Evolutionary conservation across 176 grass and related monocot genomes (phyloP).

Genomic region (Aegilops sharonensis): DNA sequence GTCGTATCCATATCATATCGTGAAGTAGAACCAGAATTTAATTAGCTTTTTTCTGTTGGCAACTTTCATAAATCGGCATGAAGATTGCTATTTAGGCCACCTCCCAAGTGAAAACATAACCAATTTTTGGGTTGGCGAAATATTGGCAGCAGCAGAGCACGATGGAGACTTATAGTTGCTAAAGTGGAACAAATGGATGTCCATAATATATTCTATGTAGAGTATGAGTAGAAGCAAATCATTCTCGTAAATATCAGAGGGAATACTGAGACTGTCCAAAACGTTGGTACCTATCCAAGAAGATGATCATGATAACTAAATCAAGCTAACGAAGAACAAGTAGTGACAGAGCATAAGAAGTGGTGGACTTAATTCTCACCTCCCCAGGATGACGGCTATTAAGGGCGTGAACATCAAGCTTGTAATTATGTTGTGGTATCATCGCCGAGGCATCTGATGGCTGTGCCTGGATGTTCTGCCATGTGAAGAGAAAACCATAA

Average conservation of each 20-base stretch:
- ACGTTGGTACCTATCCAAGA: not conserved
- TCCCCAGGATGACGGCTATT: constrained; percentile 86
- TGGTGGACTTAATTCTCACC: constrained; percentile 41
- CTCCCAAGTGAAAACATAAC: not conserved
- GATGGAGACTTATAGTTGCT: not conserved
- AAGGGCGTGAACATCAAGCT: constrained; percentile 81
- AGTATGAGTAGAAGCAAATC: not conserved
- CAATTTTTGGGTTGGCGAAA: not conserved
- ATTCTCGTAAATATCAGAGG: not conserved
- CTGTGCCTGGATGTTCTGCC: constrained; percentile 75
- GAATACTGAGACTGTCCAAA: not conserved
- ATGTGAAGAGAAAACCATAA: constrained; percentile 27
- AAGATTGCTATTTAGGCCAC: not conserved
- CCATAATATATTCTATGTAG: not conserved
- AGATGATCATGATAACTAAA: not conserved
- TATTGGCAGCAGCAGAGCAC: not conserved
- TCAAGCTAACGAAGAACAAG: constrained; percentile 17
- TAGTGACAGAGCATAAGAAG: not conserved
- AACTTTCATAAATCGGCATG: not conserved
- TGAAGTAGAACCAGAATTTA: not conserved
- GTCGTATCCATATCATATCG: not conserved
- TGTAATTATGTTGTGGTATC: constrained; percentile 96
- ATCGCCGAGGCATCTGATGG: constrained; percentile 66
- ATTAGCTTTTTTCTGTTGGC: not conserved
- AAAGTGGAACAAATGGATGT: not conserved